Conservation (phyloP, 176 grass and related monocot genomes). For the Oryza punctata region DNA sequence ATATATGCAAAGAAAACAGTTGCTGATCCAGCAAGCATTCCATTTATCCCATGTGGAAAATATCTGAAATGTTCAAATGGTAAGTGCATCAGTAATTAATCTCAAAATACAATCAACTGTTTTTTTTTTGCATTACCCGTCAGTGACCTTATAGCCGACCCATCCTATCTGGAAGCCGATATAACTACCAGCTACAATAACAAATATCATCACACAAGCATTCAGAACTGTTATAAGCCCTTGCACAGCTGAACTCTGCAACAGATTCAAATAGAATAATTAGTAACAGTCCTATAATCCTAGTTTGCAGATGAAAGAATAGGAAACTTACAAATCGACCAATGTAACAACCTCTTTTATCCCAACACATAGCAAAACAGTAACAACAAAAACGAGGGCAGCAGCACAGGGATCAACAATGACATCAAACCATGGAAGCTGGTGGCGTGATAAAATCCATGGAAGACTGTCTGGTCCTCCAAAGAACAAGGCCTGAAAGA, state of each 20-base stretch:
- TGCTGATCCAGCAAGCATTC: slow-evolving; percentile 91
- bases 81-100: slow-evolving; percentile 25
- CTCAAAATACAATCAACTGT: background rate
- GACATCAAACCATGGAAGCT: slow-evolving; percentile 72
- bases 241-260: slow-evolving; percentile 90
- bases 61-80: slow-evolving; percentile 49
- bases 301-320: background rate
- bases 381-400: slow-evolving; percentile 67
- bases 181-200: slow-evolving; percentile 83
- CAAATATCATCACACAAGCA: slow-evolving; percentile 94
- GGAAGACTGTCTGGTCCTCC: slow-evolving; percentile 85
- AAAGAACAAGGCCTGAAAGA: slow-evolving; percentile 87
- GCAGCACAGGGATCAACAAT: slow-evolving; percentile 92
- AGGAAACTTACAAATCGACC: slow-evolving; percentile 24
- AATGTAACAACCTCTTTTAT: slow-evolving; percentile 82
- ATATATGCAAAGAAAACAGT: slow-evolving; percentile 99
- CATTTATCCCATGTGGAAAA: slow-evolving; percentile 89
- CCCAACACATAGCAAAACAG: slow-evolving; percentile 70
- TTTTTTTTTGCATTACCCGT: slow-evolving; percentile 52
- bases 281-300: background rate
- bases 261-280: slow-evolving; percentile 39
- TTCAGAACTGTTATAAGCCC: slow-evolving; percentile 72
- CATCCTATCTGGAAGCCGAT: slow-evolving; percentile 92
- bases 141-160: slow-evolving; percentile 78
- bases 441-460: slow-evolving; percentile 78